These are phyloP conservation scores for Jackrogersella multiformis DNA, from an alignment of 495 filamentous ascomycete genomes.

Conservation along the genomic window DNA sequence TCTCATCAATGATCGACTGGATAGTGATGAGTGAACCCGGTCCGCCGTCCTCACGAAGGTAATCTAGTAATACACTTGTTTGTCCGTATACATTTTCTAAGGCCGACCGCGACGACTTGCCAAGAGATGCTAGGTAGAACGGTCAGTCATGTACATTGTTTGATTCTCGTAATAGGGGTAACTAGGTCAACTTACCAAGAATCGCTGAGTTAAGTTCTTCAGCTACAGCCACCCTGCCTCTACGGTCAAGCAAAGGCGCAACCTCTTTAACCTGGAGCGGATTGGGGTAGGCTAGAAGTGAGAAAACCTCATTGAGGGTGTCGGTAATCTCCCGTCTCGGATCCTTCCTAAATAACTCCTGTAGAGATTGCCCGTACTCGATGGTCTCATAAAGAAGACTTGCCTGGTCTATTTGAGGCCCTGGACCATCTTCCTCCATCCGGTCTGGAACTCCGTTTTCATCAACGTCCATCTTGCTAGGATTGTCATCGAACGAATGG, in stretches of 20 bases:
- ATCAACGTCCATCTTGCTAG: slow-evolving; percentile 77
- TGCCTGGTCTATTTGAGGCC: slow-evolving; percentile 32
- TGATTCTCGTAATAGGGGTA: slow-evolving; percentile 1
- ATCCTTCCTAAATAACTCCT: slow-evolving; percentile 78
- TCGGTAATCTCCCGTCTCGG: slow-evolving; percentile 71
- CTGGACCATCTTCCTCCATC: slow-evolving; percentile 66
- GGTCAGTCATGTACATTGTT: slow-evolving; percentile 31
- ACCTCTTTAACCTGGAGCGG: slow-evolving; percentile 78
- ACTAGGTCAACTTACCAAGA: slow-evolving; percentile 68
- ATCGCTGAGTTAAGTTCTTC: slow-evolving; percentile 97
- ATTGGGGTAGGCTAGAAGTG: slow-evolving; percentile 86
- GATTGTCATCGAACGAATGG: slow-evolving; percentile 66
- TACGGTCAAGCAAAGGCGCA: slow-evolving; percentile 79
- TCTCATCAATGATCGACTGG: slow-evolving; percentile 66
- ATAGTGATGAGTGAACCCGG: slow-evolving; percentile 90
- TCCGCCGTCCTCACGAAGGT: slow-evolving; percentile 83
- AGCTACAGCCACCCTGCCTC: slow-evolving; percentile 79
- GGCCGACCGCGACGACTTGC: slow-evolving; percentile 87
- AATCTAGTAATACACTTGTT: slow-evolving; percentile 83
- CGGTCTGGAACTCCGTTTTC: slow-evolving; percentile 53
- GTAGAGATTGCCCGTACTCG: slow-evolving; percentile 81
- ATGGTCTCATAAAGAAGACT: slow-evolving; percentile 69
- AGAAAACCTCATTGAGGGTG: slow-evolving; percentile 85
- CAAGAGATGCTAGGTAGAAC: slow-evolving; percentile 75
- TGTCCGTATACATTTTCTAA: slow-evolving; percentile 89